phyloP scores from a whole-genome alignment of 345 rosid species.

The Isatis tinctoria region DNA sequence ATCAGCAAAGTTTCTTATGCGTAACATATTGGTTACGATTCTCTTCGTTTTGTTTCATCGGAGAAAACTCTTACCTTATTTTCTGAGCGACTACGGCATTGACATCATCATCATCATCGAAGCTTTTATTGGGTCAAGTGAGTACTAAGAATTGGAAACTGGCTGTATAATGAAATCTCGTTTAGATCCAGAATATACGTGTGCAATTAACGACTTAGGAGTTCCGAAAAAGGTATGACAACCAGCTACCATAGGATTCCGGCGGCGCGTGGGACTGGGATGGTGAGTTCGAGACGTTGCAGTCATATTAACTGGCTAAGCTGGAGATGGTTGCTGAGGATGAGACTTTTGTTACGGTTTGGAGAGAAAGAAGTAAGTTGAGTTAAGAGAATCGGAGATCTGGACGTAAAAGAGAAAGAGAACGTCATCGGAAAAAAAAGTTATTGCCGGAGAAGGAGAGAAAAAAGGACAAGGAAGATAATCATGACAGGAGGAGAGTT shows the following conservation, averaged over 20 bases:
- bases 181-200: conserved; percentile 58
- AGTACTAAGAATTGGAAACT: conserved; percentile 60
- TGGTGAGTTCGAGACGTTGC: conserved; percentile 68
- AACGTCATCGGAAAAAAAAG: too few species aligned
- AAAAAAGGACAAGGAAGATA: too few species aligned
- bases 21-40: neutral
- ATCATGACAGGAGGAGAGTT: too few species aligned
- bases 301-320: conserved; percentile 87
- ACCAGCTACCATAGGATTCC: conserved; percentile 87
- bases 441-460: too few species aligned
- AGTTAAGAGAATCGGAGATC: conserved; percentile 90
- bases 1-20: too few species aligned
- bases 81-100: neutral
- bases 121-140: conserved; percentile 57
- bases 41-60: conserved; percentile 26
- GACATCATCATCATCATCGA: conserved; percentile 7
- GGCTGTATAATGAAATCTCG: conserved; percentile 88
- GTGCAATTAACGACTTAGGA: conserved; percentile 78
- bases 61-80: conserved; percentile 55
- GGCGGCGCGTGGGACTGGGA: conserved; percentile 73
- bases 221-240: conserved; percentile 77
- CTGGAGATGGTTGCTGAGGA: conserved; percentile 87
- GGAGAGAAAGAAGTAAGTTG: conserved; percentile 92
- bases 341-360: conserved; percentile 77
- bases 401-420: conserved; percentile 86